Percentiles rank a stretch among this genome's conserved stretches.
phyloP scores from a whole-genome alignment of 306 rosid genomes.

The Hippophae rhamnoides region DNA sequence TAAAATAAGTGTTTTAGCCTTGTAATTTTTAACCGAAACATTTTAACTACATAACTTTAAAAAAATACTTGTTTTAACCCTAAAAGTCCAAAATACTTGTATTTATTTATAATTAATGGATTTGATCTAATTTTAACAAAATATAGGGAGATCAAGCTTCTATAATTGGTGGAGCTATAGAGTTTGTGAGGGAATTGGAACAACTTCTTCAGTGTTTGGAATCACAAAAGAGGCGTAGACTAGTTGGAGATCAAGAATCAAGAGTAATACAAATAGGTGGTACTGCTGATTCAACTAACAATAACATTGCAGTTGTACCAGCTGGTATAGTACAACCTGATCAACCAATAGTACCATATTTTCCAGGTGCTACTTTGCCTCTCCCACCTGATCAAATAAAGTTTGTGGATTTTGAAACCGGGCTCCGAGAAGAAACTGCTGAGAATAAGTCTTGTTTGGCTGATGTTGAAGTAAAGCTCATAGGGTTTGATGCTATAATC shows the following conservation, averaged over 20 bases:
- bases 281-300: constrained; percentile 12
- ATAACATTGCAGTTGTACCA: neutral
- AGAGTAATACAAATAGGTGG: constrained; percentile 33
- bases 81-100: too few species aligned
- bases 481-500: constrained; percentile 88
- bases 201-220: constrained; percentile 92
- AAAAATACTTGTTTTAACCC: too few species aligned
- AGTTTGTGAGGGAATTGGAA: constrained; percentile 87
- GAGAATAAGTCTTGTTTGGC: constrained; percentile 89
- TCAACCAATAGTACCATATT: constrained; percentile 36
- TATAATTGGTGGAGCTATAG: constrained; percentile 94
- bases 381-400: constrained; percentile 47
- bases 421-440: constrained; percentile 62
- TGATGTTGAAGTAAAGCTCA: constrained; percentile 85
- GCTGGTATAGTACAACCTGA: constrained; percentile 13
- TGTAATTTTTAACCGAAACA: neutral
- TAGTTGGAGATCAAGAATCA: constrained; percentile 38
- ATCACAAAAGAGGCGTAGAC: constrained; percentile 77
- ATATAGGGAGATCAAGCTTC: constrained; percentile 96
- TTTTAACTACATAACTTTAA: too few species aligned
- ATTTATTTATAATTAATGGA: too few species aligned
- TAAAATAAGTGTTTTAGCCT: neutral
- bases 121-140: neutral
- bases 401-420: constrained; percentile 48
- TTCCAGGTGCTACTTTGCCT: constrained; percentile 1